These are phyloP conservation scores for Didymella arachidicola DNA, from an alignment of 2,329 filamentous ascomycete species.

Conservation along the genomic window DNA sequence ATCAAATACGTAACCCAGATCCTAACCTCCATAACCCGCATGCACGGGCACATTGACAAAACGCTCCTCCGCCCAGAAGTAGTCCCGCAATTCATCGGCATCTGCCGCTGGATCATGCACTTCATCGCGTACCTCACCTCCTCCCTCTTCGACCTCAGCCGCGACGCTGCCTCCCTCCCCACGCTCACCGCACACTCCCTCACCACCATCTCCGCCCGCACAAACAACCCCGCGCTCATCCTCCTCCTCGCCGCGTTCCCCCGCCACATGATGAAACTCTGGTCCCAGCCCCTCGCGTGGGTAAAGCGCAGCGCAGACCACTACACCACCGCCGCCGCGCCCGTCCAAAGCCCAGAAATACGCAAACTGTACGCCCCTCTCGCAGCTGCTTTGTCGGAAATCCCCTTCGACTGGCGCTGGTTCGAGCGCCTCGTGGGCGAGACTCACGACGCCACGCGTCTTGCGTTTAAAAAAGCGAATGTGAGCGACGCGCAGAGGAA, in stretches of 20 bases:
- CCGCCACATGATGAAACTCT: slow-evolving; percentile 49
- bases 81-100: slow-evolving; percentile 62
- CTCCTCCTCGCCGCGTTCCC: slow-evolving; percentile 48
- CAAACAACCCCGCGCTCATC: slow-evolving; percentile 47
- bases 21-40: slow-evolving; percentile 64
- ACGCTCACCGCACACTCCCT: slow-evolving; percentile 51
- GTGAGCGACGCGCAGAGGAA: slow-evolving; percentile 57
- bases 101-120: slow-evolving; percentile 80
- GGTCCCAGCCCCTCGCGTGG: slow-evolving; percentile 44
- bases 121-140: slow-evolving; percentile 65
- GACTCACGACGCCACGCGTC: slow-evolving; percentile 66
- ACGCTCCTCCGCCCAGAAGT: slow-evolving; percentile 43
- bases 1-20: slow-evolving; percentile 71
- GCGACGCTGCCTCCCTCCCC: slow-evolving; percentile 31
- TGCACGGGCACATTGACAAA: slow-evolving; percentile 60
- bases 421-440: slow-evolving; percentile 62
- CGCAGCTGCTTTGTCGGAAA: slow-evolving; percentile 39
- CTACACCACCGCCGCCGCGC: slow-evolving; percentile 47
- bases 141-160: slow-evolving; percentile 53
- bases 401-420: slow-evolving; percentile 55
- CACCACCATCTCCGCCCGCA: slow-evolving; percentile 35
- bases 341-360: slow-evolving; percentile 53
- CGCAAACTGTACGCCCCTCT: slow-evolving; percentile 55
- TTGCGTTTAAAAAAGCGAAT: slow-evolving; percentile 59
- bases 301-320: slow-evolving; percentile 37